Conservation (phyloP, 2,329 filamentous ascomycete species). For the Exophiala sp. region DNA sequence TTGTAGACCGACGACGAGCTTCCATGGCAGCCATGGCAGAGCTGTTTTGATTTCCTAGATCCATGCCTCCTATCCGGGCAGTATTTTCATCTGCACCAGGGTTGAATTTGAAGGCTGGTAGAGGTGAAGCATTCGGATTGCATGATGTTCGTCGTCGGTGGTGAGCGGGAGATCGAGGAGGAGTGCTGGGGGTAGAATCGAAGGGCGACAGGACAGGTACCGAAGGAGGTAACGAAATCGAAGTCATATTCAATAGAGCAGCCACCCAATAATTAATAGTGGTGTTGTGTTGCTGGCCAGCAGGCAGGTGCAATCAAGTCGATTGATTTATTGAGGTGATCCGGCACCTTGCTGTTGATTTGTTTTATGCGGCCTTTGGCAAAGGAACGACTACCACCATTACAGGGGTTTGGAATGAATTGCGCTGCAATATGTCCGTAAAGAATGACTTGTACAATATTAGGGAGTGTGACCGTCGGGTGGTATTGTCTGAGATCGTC, state of each 20-base stretch:
- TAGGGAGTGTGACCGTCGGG: conserved; percentile 1
- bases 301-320: conserved; percentile 18
- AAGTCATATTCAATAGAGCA: conserved; percentile 53
- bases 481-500: not conserved
- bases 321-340: conserved; percentile 14
- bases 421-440: conserved; percentile 9
- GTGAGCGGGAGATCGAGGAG: conserved; percentile 19
- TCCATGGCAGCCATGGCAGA: conserved; percentile 7
- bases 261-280: conserved; percentile 19
- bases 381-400: conserved; percentile 22
- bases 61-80: conserved; percentile 3
- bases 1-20: conserved; percentile 7
- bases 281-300: conserved; percentile 17
- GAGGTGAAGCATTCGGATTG: conserved; percentile 22
- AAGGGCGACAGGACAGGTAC: conserved; percentile 17
- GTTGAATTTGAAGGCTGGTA: conserved; percentile 27
- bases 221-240: conserved; percentile 22
- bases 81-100: conserved; percentile 18
- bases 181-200: conserved; percentile 8
- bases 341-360: conserved; percentile 17
- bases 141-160: conserved; percentile 23
- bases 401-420: conserved; percentile 7
- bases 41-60: not conserved
- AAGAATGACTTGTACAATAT: conserved; percentile 17
- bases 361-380: conserved; percentile 9